Base-by-base conservation (phyloP, 2,329 filamentous ascomycete genomes). In the Mycosphaerelloides madeirae region DNA sequence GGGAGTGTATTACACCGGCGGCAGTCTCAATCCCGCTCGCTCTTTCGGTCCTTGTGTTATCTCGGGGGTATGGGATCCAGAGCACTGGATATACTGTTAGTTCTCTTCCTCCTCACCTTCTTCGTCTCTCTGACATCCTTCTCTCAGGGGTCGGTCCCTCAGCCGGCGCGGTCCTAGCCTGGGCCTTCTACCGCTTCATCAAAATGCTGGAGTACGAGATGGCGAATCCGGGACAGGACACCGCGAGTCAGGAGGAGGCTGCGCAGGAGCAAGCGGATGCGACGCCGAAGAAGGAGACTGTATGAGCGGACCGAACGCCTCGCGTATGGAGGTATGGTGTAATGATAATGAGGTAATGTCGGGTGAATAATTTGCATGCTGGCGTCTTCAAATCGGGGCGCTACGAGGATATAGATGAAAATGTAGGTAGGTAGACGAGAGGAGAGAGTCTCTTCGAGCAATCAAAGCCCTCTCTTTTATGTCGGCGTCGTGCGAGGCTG, bases 1-100 rank as follows among this genome's bases (percentile, higher is more conserved):
- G 12, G 61, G 62, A 13, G 68, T 37, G 44, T 74, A 51, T 47
- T 61, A 58, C 47, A 61, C 58, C n/a, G 58, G 70, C 59, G 46
- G 69, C 9, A 60, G 55, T 40, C 51, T 66, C 18, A 66, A 66
- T 45, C 64, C 64, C 15, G 63, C 63, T 6, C 53, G 64, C 29
- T 63, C 60, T 1, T 65, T 66, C 47, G 64, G 63, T 14, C 63
- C 53, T 18, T 55, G 53, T 25, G 53, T 55, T 22, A 46, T 55
- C 39, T 55, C 53, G 13, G 53, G 53, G 7, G 48, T 51, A 2
- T 55, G 53, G 53, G 53, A 55, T 31, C 28, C 34, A 7, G 53
- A 55, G 29, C 53, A 55, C 12, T 55, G 53, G 53, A 55, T 55
- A 20, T 55, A 55, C 46, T 55, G 53, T 55, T 31, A 48, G 50